phyloP scores from a whole-genome alignment of 192 early-diverging fungal species.

The Glomus cerebriforme region DNA sequence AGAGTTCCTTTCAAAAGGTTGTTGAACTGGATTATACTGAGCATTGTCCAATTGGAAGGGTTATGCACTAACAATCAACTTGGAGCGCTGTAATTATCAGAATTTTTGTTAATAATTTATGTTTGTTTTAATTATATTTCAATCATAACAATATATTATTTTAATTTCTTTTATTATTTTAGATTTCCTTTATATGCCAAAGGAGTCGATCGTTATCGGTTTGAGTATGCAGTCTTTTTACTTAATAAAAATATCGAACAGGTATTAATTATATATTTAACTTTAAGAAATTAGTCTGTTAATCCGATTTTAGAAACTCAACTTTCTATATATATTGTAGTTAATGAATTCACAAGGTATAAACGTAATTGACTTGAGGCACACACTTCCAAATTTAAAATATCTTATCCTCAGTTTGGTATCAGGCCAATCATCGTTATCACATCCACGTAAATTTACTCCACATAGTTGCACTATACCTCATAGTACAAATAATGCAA shows the following conservation, averaged over 20 bases:
- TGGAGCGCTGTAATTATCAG: conserved; percentile 35
- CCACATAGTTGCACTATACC: conserved; percentile 18
- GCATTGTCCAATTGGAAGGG: conserved; percentile 10
- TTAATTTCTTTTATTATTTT: conserved; percentile 14
- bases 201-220: conserved; percentile 66
- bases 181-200: conserved; percentile 77
- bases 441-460: conserved; percentile 26
- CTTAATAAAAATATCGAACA: conserved; percentile 88
- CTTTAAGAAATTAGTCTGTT: neutral
- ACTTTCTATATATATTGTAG: conserved; percentile 39
- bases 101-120: neutral
- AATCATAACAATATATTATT: neutral
- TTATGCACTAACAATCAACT: conserved; percentile 31
- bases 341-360: conserved; percentile 69
- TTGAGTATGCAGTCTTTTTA: conserved; percentile 84
- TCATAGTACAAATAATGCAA: neutral
- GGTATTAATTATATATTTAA: conserved; percentile 39
- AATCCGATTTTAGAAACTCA: neutral
- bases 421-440: neutral
- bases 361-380: conserved; percentile 65
- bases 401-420: conserved; percentile 58
- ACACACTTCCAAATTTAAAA: conserved; percentile 73
- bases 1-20: conserved; percentile 1
- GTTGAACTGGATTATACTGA: conserved; percentile 12
- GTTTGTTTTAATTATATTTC: conserved; percentile 7